Conservation (phyloP, 106 monocot species). For the Allium fistulosum region DNA sequence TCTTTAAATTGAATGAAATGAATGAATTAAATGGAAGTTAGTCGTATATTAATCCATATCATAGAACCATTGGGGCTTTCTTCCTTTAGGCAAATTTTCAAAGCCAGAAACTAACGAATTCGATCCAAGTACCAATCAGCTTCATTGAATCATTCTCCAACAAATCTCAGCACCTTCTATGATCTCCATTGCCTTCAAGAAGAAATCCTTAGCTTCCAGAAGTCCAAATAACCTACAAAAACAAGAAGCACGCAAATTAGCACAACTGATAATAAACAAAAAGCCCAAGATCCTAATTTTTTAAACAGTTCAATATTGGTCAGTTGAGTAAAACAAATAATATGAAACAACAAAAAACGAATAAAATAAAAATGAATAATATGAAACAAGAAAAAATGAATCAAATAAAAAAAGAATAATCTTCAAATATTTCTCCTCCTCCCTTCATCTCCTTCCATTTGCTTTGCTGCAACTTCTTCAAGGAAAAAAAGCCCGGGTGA, state of each 20-base stretch:
- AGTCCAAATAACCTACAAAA: neutral
- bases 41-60: neutral
- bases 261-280: too few relatives aligned
- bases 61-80: neutral
- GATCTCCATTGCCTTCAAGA: neutral
- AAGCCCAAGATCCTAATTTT: too few relatives aligned
- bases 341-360: too few relatives aligned
- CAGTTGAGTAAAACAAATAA: too few relatives aligned
- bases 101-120: neutral
- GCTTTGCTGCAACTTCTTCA: conserved; percentile 2
- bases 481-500: neutral
- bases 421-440: conserved; percentile 5
- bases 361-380: too few relatives aligned
- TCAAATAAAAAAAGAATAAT: conserved; percentile 1
- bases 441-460: neutral
- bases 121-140: neutral
- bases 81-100: neutral
- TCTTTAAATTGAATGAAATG: neutral
- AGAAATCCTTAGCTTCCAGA: neutral
- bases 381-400: neutral
- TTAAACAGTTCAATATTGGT: too few relatives aligned
- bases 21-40: neutral
- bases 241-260: neutral
- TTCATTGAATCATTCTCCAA: neutral
- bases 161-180: neutral